Evolutionary conservation across 176 grass and related monocot genomes (phyloP).

Genomic region (Oryza officinalis): DNA sequence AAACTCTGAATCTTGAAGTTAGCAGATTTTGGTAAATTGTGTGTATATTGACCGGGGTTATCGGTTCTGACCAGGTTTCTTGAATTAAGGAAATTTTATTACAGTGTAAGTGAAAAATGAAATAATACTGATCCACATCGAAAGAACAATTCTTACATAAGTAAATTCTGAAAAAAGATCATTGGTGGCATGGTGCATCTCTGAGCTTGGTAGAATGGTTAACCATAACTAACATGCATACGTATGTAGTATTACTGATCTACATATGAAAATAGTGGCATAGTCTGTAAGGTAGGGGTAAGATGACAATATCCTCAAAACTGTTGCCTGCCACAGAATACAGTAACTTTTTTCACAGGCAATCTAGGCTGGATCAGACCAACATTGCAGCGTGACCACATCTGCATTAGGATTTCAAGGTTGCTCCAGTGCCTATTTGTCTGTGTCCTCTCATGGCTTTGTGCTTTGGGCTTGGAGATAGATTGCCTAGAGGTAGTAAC

Average conservation of each 20-base stretch:
- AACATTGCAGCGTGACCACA: constrained; percentile 21
- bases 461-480: constrained; percentile 20
- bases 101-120: background rate
- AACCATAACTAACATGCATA: background rate
- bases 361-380: constrained; percentile 36
- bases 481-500: background rate
- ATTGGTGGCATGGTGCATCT: too few species aligned
- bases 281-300: background rate
- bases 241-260: background rate
- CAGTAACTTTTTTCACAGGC: constrained; percentile 25
- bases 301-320: background rate
- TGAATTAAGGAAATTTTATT: background rate
- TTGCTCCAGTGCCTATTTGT: constrained; percentile 43
- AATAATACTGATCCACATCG: background rate
- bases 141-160: background rate
- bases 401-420: constrained; percentile 31
- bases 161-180: background rate
- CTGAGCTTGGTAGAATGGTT: background rate
- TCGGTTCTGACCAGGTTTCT: background rate
- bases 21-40: background rate
- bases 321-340: constrained; percentile 23
- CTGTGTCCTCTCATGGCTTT: constrained; percentile 33
- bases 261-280: background rate
- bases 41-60: background rate
- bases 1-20: background rate